Base-by-base conservation (phyloP, 164 flowering plant species). In the Vitis labrusca region DNA sequence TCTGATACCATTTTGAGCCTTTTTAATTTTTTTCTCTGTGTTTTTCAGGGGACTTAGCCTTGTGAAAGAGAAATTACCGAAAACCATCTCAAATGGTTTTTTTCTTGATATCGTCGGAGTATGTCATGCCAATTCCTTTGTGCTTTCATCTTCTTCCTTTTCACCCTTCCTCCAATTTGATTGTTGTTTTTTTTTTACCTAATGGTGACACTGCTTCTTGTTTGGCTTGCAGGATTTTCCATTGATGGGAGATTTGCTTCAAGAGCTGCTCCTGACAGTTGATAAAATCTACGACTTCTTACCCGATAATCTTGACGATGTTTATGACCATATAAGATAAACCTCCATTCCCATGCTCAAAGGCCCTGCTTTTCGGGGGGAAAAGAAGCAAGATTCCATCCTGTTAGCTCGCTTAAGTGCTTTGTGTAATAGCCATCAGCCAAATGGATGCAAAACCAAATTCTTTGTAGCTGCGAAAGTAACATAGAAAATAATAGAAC, bases 221-320 rank as follows among this genome's bases (percentile, higher is more conserved):
- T 51, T n/a, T 53, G 61, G 6, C 14, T 68, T 69, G 23, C 51
- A 83, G 86, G 81, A 83, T 57, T 78, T 78, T 63, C 86, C 86
- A 3, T 50, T 77, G 15, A 83, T 83, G 32, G 56, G 61, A 60
- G 59, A 53, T 10, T 64, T 81, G 69, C 80, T 74, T 19, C 49
- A 78, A 13, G 78, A 76, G 56, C 78, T 83, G 27, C 73, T 67
- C 8, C 62, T 81, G 60, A 60, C 68, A 9, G 48, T 72, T 30
- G 80, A 79, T 59, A 70, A 19, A 30, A 54, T n/a, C 51, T 66
- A 71, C 15, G 67, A 73, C 16, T 58, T 30, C 61, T 37, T 63
- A 37, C 23, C 44, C 19, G 44, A 32, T 52, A 47, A 32, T 17
- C 67, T 70, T 23, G 61, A 66, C 0, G 37, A 62, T 50, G 66